phyloP scores from a whole-genome alignment of 2,329 filamentous ascomycete genomes.

The Chaetoscypha palmicola region DNA sequence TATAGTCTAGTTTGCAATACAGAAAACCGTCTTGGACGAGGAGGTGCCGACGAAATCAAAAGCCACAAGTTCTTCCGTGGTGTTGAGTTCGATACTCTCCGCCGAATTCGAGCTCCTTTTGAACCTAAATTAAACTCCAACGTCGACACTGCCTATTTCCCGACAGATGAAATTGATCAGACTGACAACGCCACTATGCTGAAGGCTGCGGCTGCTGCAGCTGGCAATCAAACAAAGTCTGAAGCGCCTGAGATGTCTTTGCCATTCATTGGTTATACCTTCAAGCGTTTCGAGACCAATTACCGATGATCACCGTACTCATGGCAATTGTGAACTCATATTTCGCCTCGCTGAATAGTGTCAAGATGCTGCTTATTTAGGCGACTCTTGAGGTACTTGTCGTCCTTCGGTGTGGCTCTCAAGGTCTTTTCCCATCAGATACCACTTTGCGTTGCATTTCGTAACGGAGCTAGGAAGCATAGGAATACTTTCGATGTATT shows the following conservation, averaged over 20 bases:
- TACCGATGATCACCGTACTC: slow-evolving; percentile 42
- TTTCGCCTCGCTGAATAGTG: not conserved
- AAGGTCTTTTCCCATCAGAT: slow-evolving; percentile 14
- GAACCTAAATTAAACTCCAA: slow-evolving; percentile 89
- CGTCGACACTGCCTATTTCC: slow-evolving; percentile 97
- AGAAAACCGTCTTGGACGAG: slow-evolving; percentile 81
- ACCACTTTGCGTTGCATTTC: slow-evolving; percentile 19
- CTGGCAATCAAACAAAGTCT: slow-evolving; percentile 46
- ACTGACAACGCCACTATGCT: slow-evolving; percentile 85
- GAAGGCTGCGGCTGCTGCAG: slow-evolving; percentile 61
- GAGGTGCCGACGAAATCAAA: slow-evolving; percentile 88
- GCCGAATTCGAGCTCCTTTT: slow-evolving; percentile 89
- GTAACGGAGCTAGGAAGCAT: slow-evolving; percentile 13
- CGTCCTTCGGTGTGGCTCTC: slow-evolving; percentile 4
- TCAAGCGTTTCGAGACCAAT: slow-evolving; percentile 87
- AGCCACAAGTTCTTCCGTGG: slow-evolving; percentile 92
- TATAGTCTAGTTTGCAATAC: slow-evolving; percentile 85
- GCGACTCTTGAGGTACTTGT: not conserved
- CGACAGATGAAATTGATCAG: slow-evolving; percentile 96
- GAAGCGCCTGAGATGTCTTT: slow-evolving; percentile 91
- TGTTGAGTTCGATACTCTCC: slow-evolving; percentile 88
- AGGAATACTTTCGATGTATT: slow-evolving; percentile 7
- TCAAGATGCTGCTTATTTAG: too few species aligned
- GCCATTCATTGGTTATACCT: slow-evolving; percentile 94
- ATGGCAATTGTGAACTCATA: not conserved